Conservation (phyloP, 78 protist genomes). For the Dictyostelium purpureum region DNA sequence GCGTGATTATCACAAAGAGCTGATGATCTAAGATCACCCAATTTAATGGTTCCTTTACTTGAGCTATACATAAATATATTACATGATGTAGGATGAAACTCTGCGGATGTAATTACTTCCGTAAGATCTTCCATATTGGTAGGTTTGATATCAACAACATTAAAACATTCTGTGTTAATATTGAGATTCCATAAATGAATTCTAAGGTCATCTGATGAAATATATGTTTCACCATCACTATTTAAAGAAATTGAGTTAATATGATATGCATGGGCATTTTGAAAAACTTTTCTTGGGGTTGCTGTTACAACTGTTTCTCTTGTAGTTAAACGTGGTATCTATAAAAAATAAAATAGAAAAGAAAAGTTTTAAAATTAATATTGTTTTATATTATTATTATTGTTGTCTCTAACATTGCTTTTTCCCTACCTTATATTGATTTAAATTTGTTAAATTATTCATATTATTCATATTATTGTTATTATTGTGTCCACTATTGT, state of each 20-base stretch:
- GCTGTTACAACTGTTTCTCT: slow-evolving; percentile 76
- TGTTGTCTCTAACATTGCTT: not conserved
- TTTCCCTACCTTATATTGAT: slow-evolving; percentile 27
- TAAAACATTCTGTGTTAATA: slow-evolving; percentile 84
- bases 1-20: slow-evolving; percentile 92
- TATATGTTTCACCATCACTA: slow-evolving; percentile 77
- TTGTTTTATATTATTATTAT: not conserved
- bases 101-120: slow-evolving; percentile 97
- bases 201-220: slow-evolving; percentile 96
- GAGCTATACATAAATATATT: slow-evolving; percentile 92
- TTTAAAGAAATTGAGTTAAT: slow-evolving; percentile 95
- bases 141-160: slow-evolving; percentile 98
- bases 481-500: slow-evolving; percentile 5
- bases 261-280: slow-evolving; percentile 98
- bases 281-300: slow-evolving; percentile 86
- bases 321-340: slow-evolving; percentile 67
- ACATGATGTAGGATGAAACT: slow-evolving; percentile 94
- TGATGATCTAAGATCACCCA: slow-evolving; percentile 89
- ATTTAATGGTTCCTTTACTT: slow-evolving; percentile 82
- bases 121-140: slow-evolving; percentile 98
- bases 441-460: slow-evolving; percentile 23
- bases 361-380: not conserved
- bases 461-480: slow-evolving; percentile 30
- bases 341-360: not conserved
- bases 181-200: slow-evolving; percentile 98